These are phyloP conservation scores for Hirsutella minnesotensis DNA, from an alignment of 2,329 filamentous ascomycete genomes.

Conservation along the genomic window DNA sequence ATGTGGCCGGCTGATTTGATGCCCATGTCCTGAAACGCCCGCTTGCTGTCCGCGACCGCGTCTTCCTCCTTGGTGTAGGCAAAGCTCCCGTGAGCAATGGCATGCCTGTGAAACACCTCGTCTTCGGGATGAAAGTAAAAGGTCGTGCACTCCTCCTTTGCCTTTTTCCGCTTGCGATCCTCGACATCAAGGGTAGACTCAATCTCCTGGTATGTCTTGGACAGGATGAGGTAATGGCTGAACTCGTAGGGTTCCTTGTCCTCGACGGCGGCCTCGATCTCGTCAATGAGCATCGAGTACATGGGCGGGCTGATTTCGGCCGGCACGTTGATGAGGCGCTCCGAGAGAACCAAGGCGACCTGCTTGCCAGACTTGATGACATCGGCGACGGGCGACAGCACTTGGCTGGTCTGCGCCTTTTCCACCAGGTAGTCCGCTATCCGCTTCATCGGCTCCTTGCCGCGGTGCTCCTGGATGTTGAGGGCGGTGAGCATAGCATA, in stretches of 20 bases:
- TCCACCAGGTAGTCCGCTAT: conserved; percentile 59
- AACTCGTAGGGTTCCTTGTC: conserved; percentile 90
- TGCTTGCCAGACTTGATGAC: conserved; percentile 45
- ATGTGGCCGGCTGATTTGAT: conserved; percentile 74
- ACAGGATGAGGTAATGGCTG: conserved; percentile 82
- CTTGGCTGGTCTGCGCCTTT: conserved; percentile 39
- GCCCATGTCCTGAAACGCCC: conserved; percentile 88
- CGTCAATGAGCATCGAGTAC: conserved; percentile 88
- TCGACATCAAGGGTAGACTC: conserved; percentile 66
- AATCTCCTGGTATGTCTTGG: conserved; percentile 86
- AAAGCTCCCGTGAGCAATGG: conserved; percentile 56
- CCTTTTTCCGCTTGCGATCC: conserved; percentile 50
- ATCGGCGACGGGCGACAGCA: conserved; percentile 43
- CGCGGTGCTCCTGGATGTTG: conserved; percentile 68
- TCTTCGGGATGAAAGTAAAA: conserved; percentile 97
- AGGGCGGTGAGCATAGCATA: conserved; percentile 87
- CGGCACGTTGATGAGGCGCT: conserved; percentile 95
- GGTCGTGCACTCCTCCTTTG: conserved; percentile 44
- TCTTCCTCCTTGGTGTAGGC: conserved; percentile 75
- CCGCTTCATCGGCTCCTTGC: conserved; percentile 59
- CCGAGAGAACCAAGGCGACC: conserved; percentile 78
- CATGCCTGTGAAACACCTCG: conserved; percentile 72
- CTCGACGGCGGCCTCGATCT: conserved; percentile 77
- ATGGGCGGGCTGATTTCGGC: conserved; percentile 83
- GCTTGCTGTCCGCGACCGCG: conserved; percentile 75